Base-by-base conservation (phyloP, 306 rosid species). In the Sicyos edulis region DNA sequence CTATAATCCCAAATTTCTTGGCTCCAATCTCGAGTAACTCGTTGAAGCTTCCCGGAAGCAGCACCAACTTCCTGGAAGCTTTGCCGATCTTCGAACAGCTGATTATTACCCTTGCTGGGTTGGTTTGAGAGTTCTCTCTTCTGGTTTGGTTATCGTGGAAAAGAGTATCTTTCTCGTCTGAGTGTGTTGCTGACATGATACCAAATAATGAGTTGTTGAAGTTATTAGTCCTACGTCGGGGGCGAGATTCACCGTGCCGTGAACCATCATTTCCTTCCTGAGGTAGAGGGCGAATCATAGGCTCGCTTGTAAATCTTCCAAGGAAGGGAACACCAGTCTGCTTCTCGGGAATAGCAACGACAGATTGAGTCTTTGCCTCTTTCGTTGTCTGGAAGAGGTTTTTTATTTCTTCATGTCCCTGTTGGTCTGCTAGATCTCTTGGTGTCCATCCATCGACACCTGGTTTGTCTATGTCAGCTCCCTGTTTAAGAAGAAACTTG, bases 201-300 rank as follows among this genome's bases (percentile, higher is more conserved):
- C 97, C 96, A 24, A 95, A 86, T 42, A 95, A 75, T 0, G 95
- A 91, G 80, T 95, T 95, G 66, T 89, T 82, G 63, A 80, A 91
- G 80, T 85, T 91, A 75, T 64, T 84, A 14, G 70, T 79, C 80
- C 86, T 81, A 37, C 96, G 90, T 77, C 97, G 80, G 0, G 92
- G 92, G 3, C 86, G 87, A 73, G 54, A 72, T 11, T 74, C 82
- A 29, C 77, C 75, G 2, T 44, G 44, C 85, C 74, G 74, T 63
- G 88, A 63, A n/a, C 82, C 81, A 7, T 90, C 93, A 0, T 70
- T 15, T 29, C 60, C 81, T 2, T 83, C 87, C 57, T 58, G 83
- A 12, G 87, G 17, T 20, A 57, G 10, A 51, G 91, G 86, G 3
- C 34, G 76, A 45, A 93, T 88, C 20, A 81, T 65, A 34, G 99